Evolutionary conservation across 2,329 filamentous ascomycete species (phyloP), one percentile per base, ranked within the genome.

Genomic region (Diaporthe caulivora): DNA sequence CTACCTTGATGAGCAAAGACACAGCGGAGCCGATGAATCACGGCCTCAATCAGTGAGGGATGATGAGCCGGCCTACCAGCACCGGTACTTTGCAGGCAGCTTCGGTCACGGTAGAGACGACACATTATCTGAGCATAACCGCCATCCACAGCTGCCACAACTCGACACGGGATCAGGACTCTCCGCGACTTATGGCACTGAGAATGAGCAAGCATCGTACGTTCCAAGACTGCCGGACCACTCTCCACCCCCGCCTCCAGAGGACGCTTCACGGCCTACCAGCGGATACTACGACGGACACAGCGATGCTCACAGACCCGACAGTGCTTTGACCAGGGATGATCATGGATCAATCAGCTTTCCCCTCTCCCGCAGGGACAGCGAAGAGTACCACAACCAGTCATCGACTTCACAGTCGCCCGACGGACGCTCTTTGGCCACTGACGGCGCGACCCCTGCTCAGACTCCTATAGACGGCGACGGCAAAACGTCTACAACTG

Each of bases 121-220:
- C 15, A 34, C 40, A 24, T 42, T 31, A n/a, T 53, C 64, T 26
- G 74, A 73, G 9, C 64, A 78, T 21, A 31, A 40, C 34, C 51
- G 53, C 21, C 57, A 80, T 17, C 84, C 85, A 47, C 85, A 85
- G 54, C 83, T 89, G 10, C 86, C 87, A 0, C 87, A 89, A 73
- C 78, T 89, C 13, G 87, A 90, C 72, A 87, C 85, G 5, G 86
- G 86, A 8, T 84, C 82, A 73, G 84, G 83, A n/a, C 88, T 89
- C 74, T 84, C 83, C 9, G 81, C 88, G n/a, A 84, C 86, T 4
- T 88, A 75, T 53, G 60, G 67, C 11, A 54, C 72, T 34, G 54
- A 71, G 40, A 57, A 60, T 13, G 70, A 71, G 72, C 58, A 55
- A 26, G 47, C 42, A 15, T 47, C 65, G 21, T 73, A 77, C 17